Conservation (phyloP, 305 asterid species). For the Lippia alba region DNA sequence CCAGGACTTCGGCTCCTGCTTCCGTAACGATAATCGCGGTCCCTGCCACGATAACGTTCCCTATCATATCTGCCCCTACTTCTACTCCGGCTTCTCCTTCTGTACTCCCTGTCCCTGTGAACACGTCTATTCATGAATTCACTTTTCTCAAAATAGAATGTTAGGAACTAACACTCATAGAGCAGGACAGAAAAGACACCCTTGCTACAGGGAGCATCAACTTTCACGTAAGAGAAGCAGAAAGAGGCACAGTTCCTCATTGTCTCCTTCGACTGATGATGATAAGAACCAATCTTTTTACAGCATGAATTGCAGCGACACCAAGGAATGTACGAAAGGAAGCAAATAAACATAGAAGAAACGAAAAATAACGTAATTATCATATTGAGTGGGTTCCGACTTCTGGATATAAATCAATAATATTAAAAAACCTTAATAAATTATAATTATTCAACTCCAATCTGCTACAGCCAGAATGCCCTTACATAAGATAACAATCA, state of each 20-base stretch:
- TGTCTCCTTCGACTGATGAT: not conserved
- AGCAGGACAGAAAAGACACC: not conserved
- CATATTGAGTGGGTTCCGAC: too few relatives aligned
- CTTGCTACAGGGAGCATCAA: not conserved
- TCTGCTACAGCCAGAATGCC: not conserved
- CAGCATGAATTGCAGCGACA: not conserved
- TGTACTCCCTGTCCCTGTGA: constrained; percentile 60
- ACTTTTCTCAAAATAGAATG: not conserved
- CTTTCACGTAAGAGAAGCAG: not conserved
- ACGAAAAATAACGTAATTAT: not conserved
- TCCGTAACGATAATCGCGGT: constrained; percentile 59
- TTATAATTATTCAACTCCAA: too few relatives aligned
- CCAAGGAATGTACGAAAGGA: not conserved
- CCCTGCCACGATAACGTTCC: constrained; percentile 67
- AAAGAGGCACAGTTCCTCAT: not conserved
- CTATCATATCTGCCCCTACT: constrained; percentile 77
- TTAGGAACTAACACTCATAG: not conserved
- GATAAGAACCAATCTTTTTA: not conserved
- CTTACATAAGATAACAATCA: not conserved
- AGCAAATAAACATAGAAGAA: not conserved
- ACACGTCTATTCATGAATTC: constrained; percentile 53
- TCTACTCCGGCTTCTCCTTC: constrained; percentile 82
- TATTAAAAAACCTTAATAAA: too few relatives aligned
- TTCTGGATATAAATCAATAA: too few relatives aligned
- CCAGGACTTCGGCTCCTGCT: constrained; percentile 81